These are phyloP conservation scores for Senna siamea DNA, from an alignment of 306 rosid species.

Conservation along the genomic window DNA sequence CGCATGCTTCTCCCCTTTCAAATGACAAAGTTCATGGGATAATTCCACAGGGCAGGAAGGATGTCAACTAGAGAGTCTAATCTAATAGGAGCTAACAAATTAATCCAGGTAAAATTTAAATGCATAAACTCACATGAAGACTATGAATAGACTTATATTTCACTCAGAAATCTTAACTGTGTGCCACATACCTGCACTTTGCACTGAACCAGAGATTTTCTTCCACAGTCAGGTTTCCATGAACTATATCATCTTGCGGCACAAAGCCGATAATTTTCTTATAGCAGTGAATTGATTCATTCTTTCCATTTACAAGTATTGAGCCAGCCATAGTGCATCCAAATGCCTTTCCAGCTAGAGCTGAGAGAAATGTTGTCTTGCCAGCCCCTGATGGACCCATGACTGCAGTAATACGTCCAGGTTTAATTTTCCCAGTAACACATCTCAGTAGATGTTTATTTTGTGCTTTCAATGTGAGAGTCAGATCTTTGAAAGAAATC, in stretches of 20 bases:
- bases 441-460: conserved; percentile 65
- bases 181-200: conserved; percentile 66
- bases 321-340: conserved; percentile 73
- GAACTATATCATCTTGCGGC: conserved; percentile 90
- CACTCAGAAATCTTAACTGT: conserved; percentile 10
- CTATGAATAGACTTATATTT: not conserved
- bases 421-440: conserved; percentile 75
- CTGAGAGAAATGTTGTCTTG: conserved; percentile 83
- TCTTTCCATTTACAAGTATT: conserved; percentile 70
- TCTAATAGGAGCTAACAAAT: not conserved
- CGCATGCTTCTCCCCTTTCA: conserved; percentile 4
- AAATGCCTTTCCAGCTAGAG: conserved; percentile 74
- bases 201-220: conserved; percentile 90
- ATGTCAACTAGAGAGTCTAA: not conserved
- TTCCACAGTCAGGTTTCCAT: conserved; percentile 87
- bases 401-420: conserved; percentile 80
- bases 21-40: not conserved
- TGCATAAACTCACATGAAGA: not conserved
- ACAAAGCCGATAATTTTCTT: conserved; percentile 84
- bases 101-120: not conserved
- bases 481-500: conserved; percentile 72
- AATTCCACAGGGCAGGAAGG: not conserved
- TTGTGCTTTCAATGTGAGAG: conserved; percentile 72
- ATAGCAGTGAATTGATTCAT: conserved; percentile 73
- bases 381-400: conserved; percentile 98